A percentile compares a stretch with the other conserved stretches of the same genome.
phyloP scores from a whole-genome alignment of 2,329 filamentous ascomycete genomes.

The Aschersonia sp. region DNA sequence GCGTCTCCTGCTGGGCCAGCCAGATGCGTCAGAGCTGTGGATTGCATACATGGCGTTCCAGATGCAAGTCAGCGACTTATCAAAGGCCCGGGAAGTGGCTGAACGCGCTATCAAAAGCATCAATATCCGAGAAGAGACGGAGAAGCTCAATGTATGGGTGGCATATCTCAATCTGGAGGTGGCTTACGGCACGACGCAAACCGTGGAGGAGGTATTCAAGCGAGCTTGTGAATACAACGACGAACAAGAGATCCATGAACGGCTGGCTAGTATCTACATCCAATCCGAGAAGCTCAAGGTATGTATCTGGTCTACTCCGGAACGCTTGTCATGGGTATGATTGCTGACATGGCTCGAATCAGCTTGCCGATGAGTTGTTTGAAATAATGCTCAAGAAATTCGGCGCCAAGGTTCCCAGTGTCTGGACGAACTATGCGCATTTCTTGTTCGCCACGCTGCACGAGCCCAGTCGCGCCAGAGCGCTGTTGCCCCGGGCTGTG shows the following conservation, averaged over 20 bases:
- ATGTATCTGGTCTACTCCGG: slow-evolving; percentile 28
- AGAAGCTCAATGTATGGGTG: slow-evolving; percentile 93
- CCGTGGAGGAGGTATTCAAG: slow-evolving; percentile 75
- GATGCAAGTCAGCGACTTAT: slow-evolving; percentile 77
- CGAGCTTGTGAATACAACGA: slow-evolving; percentile 91
- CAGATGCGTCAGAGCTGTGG: slow-evolving; percentile 89
- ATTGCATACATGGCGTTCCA: slow-evolving; percentile 99
- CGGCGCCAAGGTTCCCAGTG: slow-evolving; percentile 60
- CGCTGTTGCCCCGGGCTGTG: slow-evolving; percentile 66
- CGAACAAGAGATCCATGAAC: slow-evolving; percentile 74
- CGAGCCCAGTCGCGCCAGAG: slow-evolving; percentile 59
- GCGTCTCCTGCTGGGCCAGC: slow-evolving; percentile 77
- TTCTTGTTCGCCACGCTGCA: slow-evolving; percentile 69
- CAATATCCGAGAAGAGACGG: slow-evolving; percentile 75
- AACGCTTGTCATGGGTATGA: too few relatives aligned
- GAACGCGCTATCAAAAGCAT: slow-evolving; percentile 86
- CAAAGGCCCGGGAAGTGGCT: slow-evolving; percentile 76
- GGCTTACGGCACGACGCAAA: slow-evolving; percentile 71
- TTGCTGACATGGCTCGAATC: too few relatives aligned
- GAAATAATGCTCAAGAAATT: slow-evolving; percentile 79
- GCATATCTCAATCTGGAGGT: slow-evolving; percentile 90
- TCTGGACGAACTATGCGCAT: slow-evolving; percentile 91
- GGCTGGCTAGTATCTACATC: slow-evolving; percentile 87
- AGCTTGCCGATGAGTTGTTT: slow-evolving; percentile 85
- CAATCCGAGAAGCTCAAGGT: slow-evolving; percentile 75